These are phyloP conservation scores for Ophiognomonia clavigignenti-juglandacearum DNA, from an alignment of 2,329 filamentous ascomycete genomes.

Conservation along the genomic window DNA sequence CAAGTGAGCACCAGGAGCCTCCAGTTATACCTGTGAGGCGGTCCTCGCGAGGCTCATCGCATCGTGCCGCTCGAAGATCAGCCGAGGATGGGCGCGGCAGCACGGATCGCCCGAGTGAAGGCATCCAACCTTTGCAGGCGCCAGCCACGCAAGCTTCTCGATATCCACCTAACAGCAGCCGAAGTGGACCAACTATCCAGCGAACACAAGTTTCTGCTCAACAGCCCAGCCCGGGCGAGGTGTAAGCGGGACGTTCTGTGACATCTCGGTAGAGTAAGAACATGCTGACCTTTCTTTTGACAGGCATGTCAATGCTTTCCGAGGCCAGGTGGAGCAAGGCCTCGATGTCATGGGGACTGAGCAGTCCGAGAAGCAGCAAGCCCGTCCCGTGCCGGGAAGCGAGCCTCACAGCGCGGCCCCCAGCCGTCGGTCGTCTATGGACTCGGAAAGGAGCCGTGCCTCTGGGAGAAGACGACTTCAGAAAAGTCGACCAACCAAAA, in stretches of 20 bases:
- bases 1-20: not conserved
- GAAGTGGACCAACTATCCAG: constrained; percentile 8
- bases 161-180: constrained; percentile 15
- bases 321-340: constrained; percentile 32
- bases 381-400: not conserved
- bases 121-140: not conserved
- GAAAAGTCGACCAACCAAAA: constrained; percentile 10
- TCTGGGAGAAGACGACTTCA: constrained; percentile 6
- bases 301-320: constrained; percentile 27
- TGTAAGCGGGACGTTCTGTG: constrained; percentile 24
- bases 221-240: constrained; percentile 29
- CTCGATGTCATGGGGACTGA: constrained; percentile 33
- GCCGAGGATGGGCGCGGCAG: constrained; percentile 2
- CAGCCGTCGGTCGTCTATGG: constrained; percentile 8
- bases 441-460: constrained; percentile 3
- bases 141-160: constrained; percentile 2
- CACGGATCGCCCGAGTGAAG: not conserved
- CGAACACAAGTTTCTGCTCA: constrained; percentile 3
- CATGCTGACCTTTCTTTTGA: not conserved
- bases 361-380: not conserved
- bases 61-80: not conserved
- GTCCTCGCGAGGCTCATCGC: constrained; percentile 2
- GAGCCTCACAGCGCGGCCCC: not conserved
- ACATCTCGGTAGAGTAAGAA: too few species aligned
- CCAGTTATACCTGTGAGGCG: constrained; percentile 1